These are phyloP conservation scores for Boletus fagicola DNA, from an alignment of 768 basidiomycete species.

Conservation along the genomic window DNA sequence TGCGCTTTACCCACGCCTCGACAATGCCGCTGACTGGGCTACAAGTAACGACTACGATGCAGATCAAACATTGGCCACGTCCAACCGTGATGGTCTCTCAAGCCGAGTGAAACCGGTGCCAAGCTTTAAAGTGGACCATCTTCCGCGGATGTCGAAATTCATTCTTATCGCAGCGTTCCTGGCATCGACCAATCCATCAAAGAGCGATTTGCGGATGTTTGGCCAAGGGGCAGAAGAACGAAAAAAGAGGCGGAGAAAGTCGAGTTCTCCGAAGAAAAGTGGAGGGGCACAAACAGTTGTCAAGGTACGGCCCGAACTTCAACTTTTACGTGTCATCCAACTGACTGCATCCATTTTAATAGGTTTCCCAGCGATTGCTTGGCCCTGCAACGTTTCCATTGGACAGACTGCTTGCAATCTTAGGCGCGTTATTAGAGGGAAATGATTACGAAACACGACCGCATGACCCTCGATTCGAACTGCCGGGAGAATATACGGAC, in stretches of 20 bases:
- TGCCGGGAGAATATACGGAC: conserved; percentile 73
- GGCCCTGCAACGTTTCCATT: conserved; percentile 78
- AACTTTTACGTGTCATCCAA: background rate
- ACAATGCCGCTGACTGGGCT: conserved; percentile 66
- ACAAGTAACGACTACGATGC: conserved; percentile 45
- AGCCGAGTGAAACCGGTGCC: conserved; percentile 7
- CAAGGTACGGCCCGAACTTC: conserved; percentile 37
- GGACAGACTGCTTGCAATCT: conserved; percentile 76
- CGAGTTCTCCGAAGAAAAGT: conserved; percentile 36
- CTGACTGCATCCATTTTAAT: background rate
- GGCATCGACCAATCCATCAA: conserved; percentile 81
- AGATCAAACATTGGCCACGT: background rate
- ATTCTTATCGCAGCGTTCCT: conserved; percentile 75
- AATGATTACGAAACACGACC: conserved; percentile 50
- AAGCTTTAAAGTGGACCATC: conserved; percentile 31
- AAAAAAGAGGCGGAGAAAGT: conserved; percentile 48
- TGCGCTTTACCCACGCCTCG: conserved; percentile 63
- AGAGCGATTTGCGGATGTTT: conserved; percentile 81
- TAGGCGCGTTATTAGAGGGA: conserved; percentile 75
- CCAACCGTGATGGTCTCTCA: conserved; percentile 1
- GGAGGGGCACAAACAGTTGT: conserved; percentile 41
- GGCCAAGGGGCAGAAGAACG: conserved; percentile 70
- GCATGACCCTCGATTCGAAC: conserved; percentile 45
- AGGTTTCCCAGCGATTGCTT: conserved; percentile 75
- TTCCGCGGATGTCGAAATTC: conserved; percentile 72